Evolutionary conservation across 2,329 filamentous ascomycete species (phyloP).

Genomic region (Hypoxylon sp.): DNA sequence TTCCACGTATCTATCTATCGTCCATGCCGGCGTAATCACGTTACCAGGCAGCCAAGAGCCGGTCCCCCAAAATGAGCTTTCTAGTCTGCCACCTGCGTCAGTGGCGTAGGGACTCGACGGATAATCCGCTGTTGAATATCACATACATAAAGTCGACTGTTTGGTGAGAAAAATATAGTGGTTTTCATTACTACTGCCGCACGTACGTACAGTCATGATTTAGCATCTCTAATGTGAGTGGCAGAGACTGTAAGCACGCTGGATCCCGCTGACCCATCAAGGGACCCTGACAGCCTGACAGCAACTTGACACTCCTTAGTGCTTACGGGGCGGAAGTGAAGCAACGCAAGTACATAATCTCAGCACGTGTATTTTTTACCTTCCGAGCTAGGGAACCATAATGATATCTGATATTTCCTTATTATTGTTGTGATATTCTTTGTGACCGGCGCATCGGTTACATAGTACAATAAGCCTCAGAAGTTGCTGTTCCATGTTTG

Average conservation of each 20-base stretch:
- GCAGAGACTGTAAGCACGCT: slow-evolving; percentile 40
- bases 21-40: slow-evolving; percentile 22
- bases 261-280: slow-evolving; percentile 37
- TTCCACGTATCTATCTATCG: slow-evolving; percentile 19
- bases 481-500: slow-evolving; percentile 10
- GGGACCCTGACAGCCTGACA: slow-evolving; percentile 31
- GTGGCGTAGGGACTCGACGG: slow-evolving; percentile 29
- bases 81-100: slow-evolving; percentile 27
- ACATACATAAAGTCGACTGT: slow-evolving; percentile 8
- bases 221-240: slow-evolving; percentile 24
- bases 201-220: slow-evolving; percentile 29
- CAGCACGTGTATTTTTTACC: slow-evolving; percentile 36
- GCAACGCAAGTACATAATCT: slow-evolving; percentile 23
- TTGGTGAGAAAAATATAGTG: slow-evolving; percentile 9
- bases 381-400: slow-evolving; percentile 8
- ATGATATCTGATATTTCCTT: slow-evolving; percentile 4
- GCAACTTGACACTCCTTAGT: slow-evolving; percentile 38
- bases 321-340: slow-evolving; percentile 40
- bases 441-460: slow-evolving; percentile 10
- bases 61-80: slow-evolving; percentile 16
- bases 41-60: slow-evolving; percentile 13
- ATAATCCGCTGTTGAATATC: slow-evolving; percentile 17
- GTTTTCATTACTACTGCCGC: slow-evolving; percentile 28
- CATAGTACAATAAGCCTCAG: slow-evolving; percentile 33
- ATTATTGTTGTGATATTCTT: slow-evolving; percentile 14